A percentile compares a stretch with the other conserved stretches of the same genome.
Evolutionary conservation across 2,329 filamentous ascomycete genomes (phyloP).

Genomic region (Arthrobotrys conoides): DNA sequence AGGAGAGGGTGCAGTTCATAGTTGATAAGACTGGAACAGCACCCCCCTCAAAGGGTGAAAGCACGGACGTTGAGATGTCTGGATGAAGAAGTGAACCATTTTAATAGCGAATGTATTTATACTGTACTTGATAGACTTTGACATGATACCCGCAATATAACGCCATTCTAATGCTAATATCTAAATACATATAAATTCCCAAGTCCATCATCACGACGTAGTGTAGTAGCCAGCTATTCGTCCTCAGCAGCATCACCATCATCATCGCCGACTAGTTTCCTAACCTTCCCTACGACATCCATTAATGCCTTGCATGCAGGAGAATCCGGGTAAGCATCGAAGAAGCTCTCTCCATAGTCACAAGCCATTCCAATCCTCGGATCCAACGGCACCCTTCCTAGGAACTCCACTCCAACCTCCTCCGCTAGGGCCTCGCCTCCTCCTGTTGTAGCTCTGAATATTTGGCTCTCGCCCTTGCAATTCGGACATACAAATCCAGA

Average conservation of each 20-base stretch:
- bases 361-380: constrained; percentile 96
- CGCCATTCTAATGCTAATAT: constrained; percentile 61
- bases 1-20: constrained; percentile 62
- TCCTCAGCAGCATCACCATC: constrained; percentile 66
- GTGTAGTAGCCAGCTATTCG: constrained; percentile 56
- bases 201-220: neutral
- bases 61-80: constrained; percentile 53
- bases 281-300: constrained; percentile 76
- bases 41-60: neutral
- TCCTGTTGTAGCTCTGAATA: constrained; percentile 92
- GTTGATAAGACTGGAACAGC: constrained; percentile 54
- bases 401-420: constrained; percentile 88
- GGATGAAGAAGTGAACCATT: constrained; percentile 29
- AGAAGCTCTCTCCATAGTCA: constrained; percentile 97
- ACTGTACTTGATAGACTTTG: constrained; percentile 44
- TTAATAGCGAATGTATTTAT: constrained; percentile 58
- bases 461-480: constrained; percentile 76
- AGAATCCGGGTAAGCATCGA: constrained; percentile 92
- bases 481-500: constrained; percentile 95
- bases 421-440: constrained; percentile 84
- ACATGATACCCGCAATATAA: constrained; percentile 60
- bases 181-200: constrained; percentile 8
- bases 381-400: constrained; percentile 91
- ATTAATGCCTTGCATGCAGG: constrained; percentile 87
- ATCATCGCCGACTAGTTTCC: constrained; percentile 74